A percentile compares a stretch with the other conserved stretches of the same genome.
Conservation (phyloP, 1,139 yeast genomes). For the Hanseniaspora gamundiae region DNA sequence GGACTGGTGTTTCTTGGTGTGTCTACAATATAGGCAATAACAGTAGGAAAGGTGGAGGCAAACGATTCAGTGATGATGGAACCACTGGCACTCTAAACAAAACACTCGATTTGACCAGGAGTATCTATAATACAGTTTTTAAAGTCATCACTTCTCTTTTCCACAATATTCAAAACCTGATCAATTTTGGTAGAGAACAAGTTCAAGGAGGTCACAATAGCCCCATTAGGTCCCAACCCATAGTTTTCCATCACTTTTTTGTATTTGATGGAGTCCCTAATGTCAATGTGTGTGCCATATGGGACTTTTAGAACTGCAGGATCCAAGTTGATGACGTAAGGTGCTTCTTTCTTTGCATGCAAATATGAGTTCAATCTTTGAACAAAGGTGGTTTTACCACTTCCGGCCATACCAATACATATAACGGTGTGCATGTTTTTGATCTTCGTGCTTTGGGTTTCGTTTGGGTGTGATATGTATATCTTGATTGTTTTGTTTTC, state of each 20-base stretch:
- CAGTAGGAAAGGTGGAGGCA: slow-evolving; percentile 92
- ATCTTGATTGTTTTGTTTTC: too few species aligned
- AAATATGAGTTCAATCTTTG: slow-evolving; percentile 86
- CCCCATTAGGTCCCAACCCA: slow-evolving; percentile 95
- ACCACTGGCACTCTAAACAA: slow-evolving; percentile 95
- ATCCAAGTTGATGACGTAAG: slow-evolving; percentile 86
- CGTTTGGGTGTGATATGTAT: too few species aligned
- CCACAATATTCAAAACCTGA: slow-evolving; percentile 79
- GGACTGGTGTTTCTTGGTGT: slow-evolving; percentile 93
- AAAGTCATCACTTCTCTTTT: slow-evolving; percentile 56
- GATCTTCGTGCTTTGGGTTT: neutral
- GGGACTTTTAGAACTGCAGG: slow-evolving; percentile 94
- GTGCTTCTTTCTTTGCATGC: slow-evolving; percentile 53
- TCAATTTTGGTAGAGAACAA: slow-evolving; percentile 91
- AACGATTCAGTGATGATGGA: slow-evolving; percentile 92
- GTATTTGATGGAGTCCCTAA: slow-evolving; percentile 90
- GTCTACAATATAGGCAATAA: slow-evolving; percentile 89
- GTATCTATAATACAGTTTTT: slow-evolving; percentile 83
- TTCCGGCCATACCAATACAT: slow-evolving; percentile 95
- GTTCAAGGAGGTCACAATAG: slow-evolving; percentile 89
- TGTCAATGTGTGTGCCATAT: slow-evolving; percentile 88
- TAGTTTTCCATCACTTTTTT: slow-evolving; percentile 91
- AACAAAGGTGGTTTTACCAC: slow-evolving; percentile 97
- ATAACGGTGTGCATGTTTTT: slow-evolving; percentile 46
- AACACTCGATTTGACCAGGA: slow-evolving; percentile 97